Conservation (phyloP, 2,329 filamentous ascomycete species). For the Fusarium euwallaceae region DNA sequence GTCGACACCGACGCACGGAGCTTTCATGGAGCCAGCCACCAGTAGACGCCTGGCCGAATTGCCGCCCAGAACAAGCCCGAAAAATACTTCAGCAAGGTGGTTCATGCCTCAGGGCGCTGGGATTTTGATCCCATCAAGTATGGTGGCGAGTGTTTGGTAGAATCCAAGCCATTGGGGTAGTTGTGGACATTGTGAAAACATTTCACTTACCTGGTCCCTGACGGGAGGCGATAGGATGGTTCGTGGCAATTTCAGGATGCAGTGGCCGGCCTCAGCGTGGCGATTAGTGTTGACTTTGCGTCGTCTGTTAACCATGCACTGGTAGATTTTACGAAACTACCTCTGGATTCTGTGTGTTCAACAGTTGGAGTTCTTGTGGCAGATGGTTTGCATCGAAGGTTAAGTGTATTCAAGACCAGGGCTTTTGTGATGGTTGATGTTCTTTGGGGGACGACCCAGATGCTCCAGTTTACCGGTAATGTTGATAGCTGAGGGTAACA, state of each 20-base stretch:
- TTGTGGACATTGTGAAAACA: not conserved
- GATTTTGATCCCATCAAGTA: not conserved
- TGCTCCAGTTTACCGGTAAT: no score
- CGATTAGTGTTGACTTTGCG: no score
- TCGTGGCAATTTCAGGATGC: no score
- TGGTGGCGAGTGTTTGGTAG: not conserved
- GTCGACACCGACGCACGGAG: not conserved
- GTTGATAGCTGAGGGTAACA: not conserved
- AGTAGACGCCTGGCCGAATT: not conserved
- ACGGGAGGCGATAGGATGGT: no score
- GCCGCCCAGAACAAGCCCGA: not conserved
- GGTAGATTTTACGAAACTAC: not conserved
- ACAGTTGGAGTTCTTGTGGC: not conserved
- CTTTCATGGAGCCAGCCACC: not conserved
- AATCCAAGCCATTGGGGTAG: not conserved
- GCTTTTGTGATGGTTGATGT: not conserved
- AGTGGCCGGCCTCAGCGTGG: no score
- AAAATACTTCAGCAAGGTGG: not conserved
- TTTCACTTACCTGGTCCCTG: not conserved
- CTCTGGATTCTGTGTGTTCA: not conserved
- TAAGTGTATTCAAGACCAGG: not conserved
- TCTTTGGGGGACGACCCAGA: not conserved
- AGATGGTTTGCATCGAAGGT: not conserved
- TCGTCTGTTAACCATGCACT: no score
- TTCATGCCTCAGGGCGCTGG: not conserved